Evolutionary conservation across 306 rosid species (phyloP), one percentile per base, ranked within the genome.

Genomic region (Medicago arabica): DNA sequence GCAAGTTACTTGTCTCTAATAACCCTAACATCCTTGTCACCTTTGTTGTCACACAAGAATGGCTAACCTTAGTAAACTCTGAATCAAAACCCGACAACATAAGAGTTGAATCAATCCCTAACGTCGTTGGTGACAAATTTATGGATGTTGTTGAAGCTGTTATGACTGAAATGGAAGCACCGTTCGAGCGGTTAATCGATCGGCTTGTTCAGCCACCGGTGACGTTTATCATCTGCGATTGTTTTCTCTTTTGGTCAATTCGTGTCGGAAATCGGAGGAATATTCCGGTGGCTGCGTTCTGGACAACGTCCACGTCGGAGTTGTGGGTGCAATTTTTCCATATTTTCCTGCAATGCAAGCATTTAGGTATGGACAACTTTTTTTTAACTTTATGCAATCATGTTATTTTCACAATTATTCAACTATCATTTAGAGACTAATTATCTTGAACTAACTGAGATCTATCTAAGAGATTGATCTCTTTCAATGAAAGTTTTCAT

Each of bases 151-250:
- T 79, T 1, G 82, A 82, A 21, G 90, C 84, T 2, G 46, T 84
- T 8, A 80, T 62, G 83, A 89, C 84, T 1, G 54, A 84, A 19
- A 78, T 89, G 85, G 87, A 89, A 77, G 67, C 75, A 4, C 90
- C 90, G 1, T 31, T 89, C 12, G 85, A 82, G 58, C 15, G 1
- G 64, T 51, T 89, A 3, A 70, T 87, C 0, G 76, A 84, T 38
- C 46, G 40, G 38, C 86, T 86, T 23, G 11, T 21, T 6, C 66
- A 31, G 38, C 77, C 46, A 10, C 75, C 67, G 12, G 65, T 78
- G 0, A 63, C 77, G 0, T 2, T 57, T 8, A 58, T 87, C 6
- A 15, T 87, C 0, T 71, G 50, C n/a, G 95, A 89, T n/a, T 47
- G 62, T 10, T 25, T 23, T 28, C 76, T 89, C 1, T 57, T 7